Conservation (phyloP, 257 asterid species). For the Lycium ferocissimum region DNA sequence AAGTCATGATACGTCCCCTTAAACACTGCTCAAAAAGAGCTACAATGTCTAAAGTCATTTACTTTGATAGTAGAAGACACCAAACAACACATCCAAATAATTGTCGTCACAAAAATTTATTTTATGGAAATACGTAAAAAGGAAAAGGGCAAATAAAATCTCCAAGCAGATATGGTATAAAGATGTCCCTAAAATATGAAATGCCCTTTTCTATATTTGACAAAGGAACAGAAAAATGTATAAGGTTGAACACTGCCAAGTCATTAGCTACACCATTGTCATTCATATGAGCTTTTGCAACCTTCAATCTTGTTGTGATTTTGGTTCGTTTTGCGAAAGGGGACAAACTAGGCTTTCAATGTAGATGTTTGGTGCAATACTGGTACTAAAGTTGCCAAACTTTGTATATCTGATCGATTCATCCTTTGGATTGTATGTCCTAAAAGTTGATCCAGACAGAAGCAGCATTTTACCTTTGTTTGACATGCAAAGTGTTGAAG, state of each 20-base stretch:
- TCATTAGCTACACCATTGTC: neutral
- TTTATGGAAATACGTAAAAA: slow-evolving; percentile 1
- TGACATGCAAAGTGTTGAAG: too few species aligned
- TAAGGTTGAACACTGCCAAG: neutral
- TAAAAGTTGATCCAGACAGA: neutral
- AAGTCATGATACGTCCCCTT: neutral
- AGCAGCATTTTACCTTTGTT: too few species aligned
- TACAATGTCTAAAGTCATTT: too few species aligned
- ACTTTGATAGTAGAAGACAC: neutral
- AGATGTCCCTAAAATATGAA: neutral
- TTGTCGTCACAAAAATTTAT: neutral
- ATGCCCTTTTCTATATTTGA: neutral
- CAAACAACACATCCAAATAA: neutral
- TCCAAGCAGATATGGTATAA: neutral
- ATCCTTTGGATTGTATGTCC: neutral
- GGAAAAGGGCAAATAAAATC: neutral
- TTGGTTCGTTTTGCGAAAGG: neutral
- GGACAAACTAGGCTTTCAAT: neutral
- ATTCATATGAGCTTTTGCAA: too few species aligned
- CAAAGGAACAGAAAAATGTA: neutral
- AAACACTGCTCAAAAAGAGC: neutral
- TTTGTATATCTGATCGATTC: neutral
- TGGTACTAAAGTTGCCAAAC: neutral
- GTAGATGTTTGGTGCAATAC: neutral
- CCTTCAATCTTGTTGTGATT: neutral